Evolutionary conservation across 2,329 filamentous ascomycete genomes (phyloP).

Genomic region (Sporothrix schenckii): DNA sequence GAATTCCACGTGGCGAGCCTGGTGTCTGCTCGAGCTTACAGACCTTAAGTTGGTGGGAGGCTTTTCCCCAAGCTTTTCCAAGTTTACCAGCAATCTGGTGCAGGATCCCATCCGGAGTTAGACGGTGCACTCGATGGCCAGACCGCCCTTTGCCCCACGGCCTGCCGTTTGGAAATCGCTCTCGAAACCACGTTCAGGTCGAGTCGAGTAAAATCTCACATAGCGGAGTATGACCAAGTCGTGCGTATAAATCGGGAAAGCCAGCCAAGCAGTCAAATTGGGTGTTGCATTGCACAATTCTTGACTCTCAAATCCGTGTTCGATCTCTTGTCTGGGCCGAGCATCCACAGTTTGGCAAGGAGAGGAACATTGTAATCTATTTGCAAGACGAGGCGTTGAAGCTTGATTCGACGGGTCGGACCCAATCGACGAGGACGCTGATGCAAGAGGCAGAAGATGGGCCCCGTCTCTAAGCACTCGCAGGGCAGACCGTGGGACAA

Average conservation of each 20-base stretch:
- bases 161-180: background rate
- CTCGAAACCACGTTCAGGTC: background rate
- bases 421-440: background rate
- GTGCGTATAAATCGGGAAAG: background rate
- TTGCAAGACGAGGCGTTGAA: background rate
- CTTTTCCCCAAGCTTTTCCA: background rate
- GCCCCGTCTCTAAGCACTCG: slow-evolving; percentile 14
- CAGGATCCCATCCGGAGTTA: slow-evolving; percentile 3
- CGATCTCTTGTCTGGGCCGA: background rate
- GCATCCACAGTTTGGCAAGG: background rate
- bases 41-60: background rate
- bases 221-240: too few relatives aligned
- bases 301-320: background rate
- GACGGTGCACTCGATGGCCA: background rate
- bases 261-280: background rate
- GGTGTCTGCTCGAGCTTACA: background rate
- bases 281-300: background rate
- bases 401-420: background rate
- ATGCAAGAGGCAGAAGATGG: background rate
- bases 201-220: background rate
- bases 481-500: slow-evolving; percentile 27
- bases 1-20: slow-evolving; percentile 6
- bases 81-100: background rate
- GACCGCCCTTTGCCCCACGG: slow-evolving; percentile 25
- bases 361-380: background rate